A percentile compares a stretch with the other conserved stretches of the same genome.
Conservation (phyloP, 768 basidiomycete species). For the Mycena floridula region DNA sequence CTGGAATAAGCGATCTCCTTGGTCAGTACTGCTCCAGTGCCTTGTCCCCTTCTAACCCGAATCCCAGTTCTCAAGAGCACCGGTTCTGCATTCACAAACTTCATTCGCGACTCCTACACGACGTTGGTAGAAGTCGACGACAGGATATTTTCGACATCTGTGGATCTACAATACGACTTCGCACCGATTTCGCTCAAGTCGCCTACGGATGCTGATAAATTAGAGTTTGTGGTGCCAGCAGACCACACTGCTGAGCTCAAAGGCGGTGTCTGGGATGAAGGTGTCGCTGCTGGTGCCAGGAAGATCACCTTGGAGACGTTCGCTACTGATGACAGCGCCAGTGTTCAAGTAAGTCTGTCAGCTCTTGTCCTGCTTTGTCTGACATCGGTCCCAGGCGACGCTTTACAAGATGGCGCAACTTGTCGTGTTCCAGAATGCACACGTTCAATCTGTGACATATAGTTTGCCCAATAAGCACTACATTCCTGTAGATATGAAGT, state of each 20-base stretch:
- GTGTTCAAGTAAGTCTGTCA: constrained; percentile 68
- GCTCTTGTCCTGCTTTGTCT: background rate
- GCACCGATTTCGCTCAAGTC: constrained; percentile 35
- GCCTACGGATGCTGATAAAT: constrained; percentile 46
- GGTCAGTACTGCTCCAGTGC: constrained; percentile 38
- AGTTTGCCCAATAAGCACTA: constrained; percentile 92
- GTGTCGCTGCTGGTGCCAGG: constrained; percentile 49
- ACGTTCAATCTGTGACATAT: constrained; percentile 60
- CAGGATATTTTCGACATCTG: constrained; percentile 83
- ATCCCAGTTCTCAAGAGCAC: constrained; percentile 79
- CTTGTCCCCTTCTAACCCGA: background rate
- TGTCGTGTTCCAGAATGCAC: constrained; percentile 59
- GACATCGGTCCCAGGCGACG: constrained; percentile 57
- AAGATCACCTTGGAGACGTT: constrained; percentile 73
- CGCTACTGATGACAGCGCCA: constrained; percentile 83
- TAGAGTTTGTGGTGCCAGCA: constrained; percentile 40
- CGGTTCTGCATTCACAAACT: constrained; percentile 79
- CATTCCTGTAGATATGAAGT: constrained; percentile 79
- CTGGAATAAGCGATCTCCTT: constrained; percentile 75
- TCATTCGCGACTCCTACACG: constrained; percentile 84
- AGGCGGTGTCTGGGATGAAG: constrained; percentile 56
- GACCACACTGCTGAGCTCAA: constrained; percentile 22
- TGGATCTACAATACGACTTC: constrained; percentile 74
- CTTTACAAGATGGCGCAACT: constrained; percentile 83
- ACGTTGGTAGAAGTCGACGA: constrained; percentile 80